Conservation (phyloP, 306 rosid genomes). For the Lathyrus sativus region DNA sequence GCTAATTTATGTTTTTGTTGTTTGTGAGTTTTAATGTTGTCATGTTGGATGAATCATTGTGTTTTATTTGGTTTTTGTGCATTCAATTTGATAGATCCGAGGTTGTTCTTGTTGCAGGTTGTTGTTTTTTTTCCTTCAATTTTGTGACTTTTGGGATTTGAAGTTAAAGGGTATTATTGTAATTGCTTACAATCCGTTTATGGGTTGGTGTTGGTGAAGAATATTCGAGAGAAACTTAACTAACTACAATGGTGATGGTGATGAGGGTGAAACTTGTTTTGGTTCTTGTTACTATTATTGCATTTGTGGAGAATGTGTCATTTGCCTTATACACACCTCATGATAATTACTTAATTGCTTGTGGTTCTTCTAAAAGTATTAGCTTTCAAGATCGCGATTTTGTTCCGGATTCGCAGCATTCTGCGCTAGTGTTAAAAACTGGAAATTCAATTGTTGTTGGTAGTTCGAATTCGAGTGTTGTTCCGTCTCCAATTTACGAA, state of each 20-base stretch:
- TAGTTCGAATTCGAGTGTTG: constrained; percentile 54
- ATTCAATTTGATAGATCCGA: constrained; percentile 43
- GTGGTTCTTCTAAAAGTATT: constrained; percentile 72
- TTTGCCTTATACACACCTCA: constrained; percentile 57
- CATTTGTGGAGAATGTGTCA: constrained; percentile 49
- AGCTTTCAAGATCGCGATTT: constrained; percentile 70
- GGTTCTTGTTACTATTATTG: constrained; percentile 31
- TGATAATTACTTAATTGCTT: constrained; percentile 78
- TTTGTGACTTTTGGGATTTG: constrained; percentile 38
- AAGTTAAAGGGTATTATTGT: constrained; percentile 31
- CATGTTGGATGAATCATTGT: constrained; percentile 2
- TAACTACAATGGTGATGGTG: constrained; percentile 45
- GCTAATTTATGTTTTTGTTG: not conserved
- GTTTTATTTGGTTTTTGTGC: constrained; percentile 37
- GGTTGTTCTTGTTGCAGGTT: constrained; percentile 38
- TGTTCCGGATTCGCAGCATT: constrained; percentile 74
- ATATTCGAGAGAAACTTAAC: not conserved
- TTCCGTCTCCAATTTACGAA: constrained; percentile 68
- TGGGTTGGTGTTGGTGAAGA: constrained; percentile 33
- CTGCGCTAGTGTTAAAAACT: constrained; percentile 53
- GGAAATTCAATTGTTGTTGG: constrained; percentile 61
- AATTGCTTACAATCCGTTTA: constrained; percentile 24
- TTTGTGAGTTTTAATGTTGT: not conserved
- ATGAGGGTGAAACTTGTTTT: constrained; percentile 51
- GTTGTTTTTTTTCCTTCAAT: not conserved